phyloP scores from a whole-genome alignment of 2,329 filamentous ascomycete genomes.

The Fusarium napiforme region DNA sequence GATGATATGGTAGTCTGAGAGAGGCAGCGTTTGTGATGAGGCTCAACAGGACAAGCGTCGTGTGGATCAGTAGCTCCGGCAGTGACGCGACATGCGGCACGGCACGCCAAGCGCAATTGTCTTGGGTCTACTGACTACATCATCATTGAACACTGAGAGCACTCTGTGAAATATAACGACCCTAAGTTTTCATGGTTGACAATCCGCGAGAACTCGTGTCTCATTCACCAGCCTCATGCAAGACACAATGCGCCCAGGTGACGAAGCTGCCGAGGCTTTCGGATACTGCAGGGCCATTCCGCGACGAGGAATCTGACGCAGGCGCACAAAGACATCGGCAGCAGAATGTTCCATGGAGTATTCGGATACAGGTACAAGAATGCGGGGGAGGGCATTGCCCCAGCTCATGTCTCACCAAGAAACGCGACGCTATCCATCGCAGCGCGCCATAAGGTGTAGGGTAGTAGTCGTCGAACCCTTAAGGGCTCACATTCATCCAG shows the following conservation, averaged over 20 bases:
- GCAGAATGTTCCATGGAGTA: accelerated
- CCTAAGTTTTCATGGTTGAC: no score
- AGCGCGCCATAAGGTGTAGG: neutral
- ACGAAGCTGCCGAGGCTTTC: neutral
- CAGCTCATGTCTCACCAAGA: neutral
- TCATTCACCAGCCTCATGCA: neutral
- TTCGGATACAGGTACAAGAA: neutral
- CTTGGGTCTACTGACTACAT: no score
- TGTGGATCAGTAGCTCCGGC: neutral
- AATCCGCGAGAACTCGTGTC: accelerated
- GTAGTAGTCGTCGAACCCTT: no score
- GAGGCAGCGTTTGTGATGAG: neutral
- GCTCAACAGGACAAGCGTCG: neutral
- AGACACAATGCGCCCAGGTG: no score
- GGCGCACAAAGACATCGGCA: accelerated
- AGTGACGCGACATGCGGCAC: neutral
- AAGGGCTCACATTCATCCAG: no score
- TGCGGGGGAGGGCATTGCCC: no score
- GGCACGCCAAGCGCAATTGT: neutral
- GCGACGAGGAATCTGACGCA: accelerated
- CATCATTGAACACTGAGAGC: accelerated
- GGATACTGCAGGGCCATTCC: neutral
- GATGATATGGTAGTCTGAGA: accelerated
- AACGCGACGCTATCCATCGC: neutral
- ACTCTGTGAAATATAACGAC: no score